phyloP scores from a whole-genome alignment of 257 asterid species.

The Solanum corneliomulleri region DNA sequence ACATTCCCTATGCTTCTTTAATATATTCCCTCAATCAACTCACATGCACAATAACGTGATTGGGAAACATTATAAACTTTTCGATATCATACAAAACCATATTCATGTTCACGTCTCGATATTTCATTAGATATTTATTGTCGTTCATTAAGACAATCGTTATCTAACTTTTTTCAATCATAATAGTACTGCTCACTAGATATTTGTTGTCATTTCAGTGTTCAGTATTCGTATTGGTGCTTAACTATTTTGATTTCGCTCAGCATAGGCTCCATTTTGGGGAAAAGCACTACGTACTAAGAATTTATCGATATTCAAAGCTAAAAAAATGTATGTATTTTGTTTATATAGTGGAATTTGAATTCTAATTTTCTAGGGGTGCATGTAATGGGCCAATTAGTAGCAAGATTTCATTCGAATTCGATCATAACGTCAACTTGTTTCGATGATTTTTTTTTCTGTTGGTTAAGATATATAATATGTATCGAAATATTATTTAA shows the following conservation, averaged over 20 bases:
- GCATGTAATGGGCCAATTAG: neutral
- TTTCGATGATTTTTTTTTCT: neutral
- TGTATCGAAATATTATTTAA: too few relatives aligned
- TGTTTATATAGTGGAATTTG: neutral
- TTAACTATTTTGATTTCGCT: rapidly evolving
- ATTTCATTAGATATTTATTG: neutral
- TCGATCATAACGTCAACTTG: neutral
- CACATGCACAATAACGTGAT: neutral
- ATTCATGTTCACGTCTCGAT: neutral
- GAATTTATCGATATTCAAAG: too few relatives aligned
- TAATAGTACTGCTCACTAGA: neutral
- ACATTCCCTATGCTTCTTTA: neutral
- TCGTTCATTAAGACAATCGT: rapidly evolving
- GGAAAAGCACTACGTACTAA: neutral
- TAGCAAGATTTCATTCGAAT: too few relatives aligned
- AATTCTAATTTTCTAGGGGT: neutral
- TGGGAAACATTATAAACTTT: neutral
- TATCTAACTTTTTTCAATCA: neutral
- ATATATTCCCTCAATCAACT: neutral
- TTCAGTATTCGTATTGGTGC: rapidly evolving
- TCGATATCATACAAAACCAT: neutral
- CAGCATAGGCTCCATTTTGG: rapidly evolving
- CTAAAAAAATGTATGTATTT: neutral
- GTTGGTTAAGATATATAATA: neutral
- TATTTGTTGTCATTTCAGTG: neutral